phyloP scores from a whole-genome alignment of 2,329 filamentous ascomycete species.

The Cladorrhinum sp. region DNA sequence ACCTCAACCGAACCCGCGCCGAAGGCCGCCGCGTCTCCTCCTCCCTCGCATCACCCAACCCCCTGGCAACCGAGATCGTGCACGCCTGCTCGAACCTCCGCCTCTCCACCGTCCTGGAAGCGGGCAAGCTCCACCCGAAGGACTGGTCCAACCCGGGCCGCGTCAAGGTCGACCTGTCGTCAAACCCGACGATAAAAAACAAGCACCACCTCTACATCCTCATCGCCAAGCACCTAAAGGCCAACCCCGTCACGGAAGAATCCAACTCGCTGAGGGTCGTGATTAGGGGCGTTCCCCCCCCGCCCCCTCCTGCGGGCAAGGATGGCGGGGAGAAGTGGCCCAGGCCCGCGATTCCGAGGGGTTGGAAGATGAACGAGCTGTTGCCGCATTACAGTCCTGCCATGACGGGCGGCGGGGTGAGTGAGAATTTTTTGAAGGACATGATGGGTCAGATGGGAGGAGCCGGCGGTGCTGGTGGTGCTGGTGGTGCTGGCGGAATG shows the following conservation, averaged over 20 bases:
- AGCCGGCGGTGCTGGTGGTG: conserved; percentile 37
- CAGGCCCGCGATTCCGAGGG: conserved; percentile 71
- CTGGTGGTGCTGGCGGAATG: conserved; percentile 26
- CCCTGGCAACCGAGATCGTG: conserved; percentile 84
- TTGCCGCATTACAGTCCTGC: conserved; percentile 85
- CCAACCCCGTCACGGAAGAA: conserved; percentile 72
- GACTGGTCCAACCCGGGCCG: conserved; percentile 97
- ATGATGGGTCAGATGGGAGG: conserved; percentile 91
- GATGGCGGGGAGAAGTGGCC: conserved; percentile 63
- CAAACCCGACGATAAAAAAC: conserved; percentile 56
- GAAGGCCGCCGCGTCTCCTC: conserved; percentile 76
- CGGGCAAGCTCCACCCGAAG: conserved; percentile 87
- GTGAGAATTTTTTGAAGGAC: conserved; percentile 90
- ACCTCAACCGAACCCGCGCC: conserved; percentile 67
- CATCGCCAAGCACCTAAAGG: conserved; percentile 71
- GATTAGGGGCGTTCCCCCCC: conserved; percentile 68
- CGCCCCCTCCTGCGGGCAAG: too few relatives aligned
- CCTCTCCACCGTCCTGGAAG: conserved; percentile 76
- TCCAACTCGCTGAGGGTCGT: conserved; percentile 65
- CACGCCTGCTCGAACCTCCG: conserved; percentile 75
- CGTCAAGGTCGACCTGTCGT: conserved; percentile 74
- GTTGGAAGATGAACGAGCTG: conserved; percentile 85
- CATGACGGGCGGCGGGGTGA: conserved; percentile 87
- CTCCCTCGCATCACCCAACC: conserved; percentile 73
- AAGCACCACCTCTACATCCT: conserved; percentile 87